Percentiles rank a stretch among this genome's conserved stretches.
phyloP scores from a whole-genome alignment of 2,329 filamentous ascomycete genomes.

The Aureobasidium sp. region DNA sequence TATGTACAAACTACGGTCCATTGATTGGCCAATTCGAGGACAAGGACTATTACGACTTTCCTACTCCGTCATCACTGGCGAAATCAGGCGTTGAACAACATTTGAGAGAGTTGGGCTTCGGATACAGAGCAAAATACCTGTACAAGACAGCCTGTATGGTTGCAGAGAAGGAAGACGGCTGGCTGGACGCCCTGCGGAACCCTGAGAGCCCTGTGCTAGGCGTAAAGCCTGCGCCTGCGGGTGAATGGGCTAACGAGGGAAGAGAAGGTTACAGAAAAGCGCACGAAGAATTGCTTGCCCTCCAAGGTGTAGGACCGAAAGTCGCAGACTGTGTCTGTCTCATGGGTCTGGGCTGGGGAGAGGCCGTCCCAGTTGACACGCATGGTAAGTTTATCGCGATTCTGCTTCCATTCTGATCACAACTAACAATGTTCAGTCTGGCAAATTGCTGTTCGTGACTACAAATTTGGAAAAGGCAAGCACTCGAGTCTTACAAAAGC shows the following conservation, averaged over 20 bases:
- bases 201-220: constrained; percentile 59
- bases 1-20: constrained; percentile 78
- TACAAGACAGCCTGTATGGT: constrained; percentile 75
- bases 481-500: constrained; percentile 78
- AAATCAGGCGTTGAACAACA: constrained; percentile 68
- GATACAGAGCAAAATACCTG: constrained; percentile 90
- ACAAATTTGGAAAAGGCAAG: constrained; percentile 78
- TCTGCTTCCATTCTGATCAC: neutral
- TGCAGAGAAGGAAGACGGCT: constrained; percentile 55
- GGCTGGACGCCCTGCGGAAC: constrained; percentile 73
- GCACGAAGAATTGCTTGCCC: constrained; percentile 66
- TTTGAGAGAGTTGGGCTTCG: constrained; percentile 78
- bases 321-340: constrained; percentile 94
- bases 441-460: constrained; percentile 96
- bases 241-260: constrained; percentile 41
- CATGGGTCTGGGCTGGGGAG: constrained; percentile 93
- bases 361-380: constrained; percentile 92
- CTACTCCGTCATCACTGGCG: constrained; percentile 63
- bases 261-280: constrained; percentile 66
- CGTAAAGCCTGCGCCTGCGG: constrained; percentile 34
- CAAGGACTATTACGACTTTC: constrained; percentile 75
- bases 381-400: constrained; percentile 46
- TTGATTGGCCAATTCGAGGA: constrained; percentile 60
- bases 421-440: constrained; percentile 51
- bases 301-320: constrained; percentile 91